Evolutionary conservation across 768 basidiomycete genomes (phyloP), one percentile per base, ranked within the genome.

Genomic region (Suillus bovinus): DNA sequence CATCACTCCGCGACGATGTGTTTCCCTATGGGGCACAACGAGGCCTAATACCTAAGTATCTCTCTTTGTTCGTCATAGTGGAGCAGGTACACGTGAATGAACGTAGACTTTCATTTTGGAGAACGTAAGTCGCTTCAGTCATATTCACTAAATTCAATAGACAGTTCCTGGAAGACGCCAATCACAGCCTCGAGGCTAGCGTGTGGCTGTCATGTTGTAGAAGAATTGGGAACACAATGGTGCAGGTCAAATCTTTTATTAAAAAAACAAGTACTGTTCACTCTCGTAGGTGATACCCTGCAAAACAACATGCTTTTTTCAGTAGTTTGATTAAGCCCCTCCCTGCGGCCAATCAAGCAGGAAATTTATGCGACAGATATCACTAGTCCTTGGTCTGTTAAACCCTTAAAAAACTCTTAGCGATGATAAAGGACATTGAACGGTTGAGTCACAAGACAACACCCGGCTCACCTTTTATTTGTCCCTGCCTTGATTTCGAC

Each of bases 1-100:
- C 55, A 17, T 56, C 55, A 56, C 55, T 56, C 55, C 55, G 55
- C 55, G 55, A 56, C 38, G 55, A 39, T 56, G 27, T 56, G 6
- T 39, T 39, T 39, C 38, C 38, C 55, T 56, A 56, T 56, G 38
- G 55, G 27, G 55, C 55, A 29, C 55, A 56, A 56, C 24, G 55
- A 56, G 55, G 55, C 55, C 11, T 39, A 39, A 56, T 56, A 39
- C 22, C 9, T 41, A 56, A 56, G 22, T 3, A 38, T 20, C 27
- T 27, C 31, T 55, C 53, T 22, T 5, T 14, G 16, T 22, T 16
- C 54, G 16, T 55, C 17, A 39, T 29, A 11, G 38, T 56, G 55
- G 49, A 50, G 49, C 27, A 29, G 47, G 27, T 10, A 27, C 24
- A 56, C 27, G 55, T 56, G 24, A 56, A 56, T 56, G 55, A 56